Conservation (phyloP, 2,329 filamentous ascomycete genomes). For the Bimuria novae-zelandiae region DNA sequence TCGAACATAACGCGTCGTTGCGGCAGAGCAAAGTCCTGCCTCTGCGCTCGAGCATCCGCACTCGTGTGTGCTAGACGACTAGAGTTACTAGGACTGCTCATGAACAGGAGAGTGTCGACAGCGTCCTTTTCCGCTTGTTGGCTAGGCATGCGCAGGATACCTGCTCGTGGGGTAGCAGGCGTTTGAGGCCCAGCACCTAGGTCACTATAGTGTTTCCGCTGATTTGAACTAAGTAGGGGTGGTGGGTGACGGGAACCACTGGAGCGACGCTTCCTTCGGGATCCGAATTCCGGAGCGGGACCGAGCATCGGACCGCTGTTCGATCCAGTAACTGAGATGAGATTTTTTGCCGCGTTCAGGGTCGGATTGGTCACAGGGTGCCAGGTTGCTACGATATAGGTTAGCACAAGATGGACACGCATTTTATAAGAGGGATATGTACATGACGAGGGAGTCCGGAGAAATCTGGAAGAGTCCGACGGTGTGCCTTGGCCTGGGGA, state of each 20-base stretch:
- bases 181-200: constrained; percentile 31
- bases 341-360: constrained; percentile 32
- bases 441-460: constrained; percentile 31
- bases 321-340: constrained; percentile 35
- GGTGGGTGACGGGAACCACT: constrained; percentile 40
- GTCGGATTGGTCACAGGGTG: constrained; percentile 30
- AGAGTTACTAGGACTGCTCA: constrained; percentile 78
- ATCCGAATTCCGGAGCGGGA: constrained; percentile 39
- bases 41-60: constrained; percentile 34
- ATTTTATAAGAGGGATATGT: constrained; percentile 1
- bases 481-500: constrained; percentile 35
- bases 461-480: constrained; percentile 30
- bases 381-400: constrained; percentile 32
- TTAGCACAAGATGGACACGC: constrained; percentile 3
- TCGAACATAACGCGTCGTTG: constrained; percentile 46
- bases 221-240: constrained; percentile 31
- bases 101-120: constrained; percentile 77
- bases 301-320: constrained; percentile 32
- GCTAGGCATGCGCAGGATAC: constrained; percentile 69
- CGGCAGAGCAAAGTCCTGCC: constrained; percentile 29
- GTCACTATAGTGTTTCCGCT: constrained; percentile 42
- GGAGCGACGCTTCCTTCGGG: constrained; percentile 43
- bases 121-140: constrained; percentile 78
- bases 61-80: constrained; percentile 32
- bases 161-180: constrained; percentile 43